Evolutionary conservation across 139 green algal genomes (phyloP).

Genomic region (Chlorella vulgaris): DNA sequence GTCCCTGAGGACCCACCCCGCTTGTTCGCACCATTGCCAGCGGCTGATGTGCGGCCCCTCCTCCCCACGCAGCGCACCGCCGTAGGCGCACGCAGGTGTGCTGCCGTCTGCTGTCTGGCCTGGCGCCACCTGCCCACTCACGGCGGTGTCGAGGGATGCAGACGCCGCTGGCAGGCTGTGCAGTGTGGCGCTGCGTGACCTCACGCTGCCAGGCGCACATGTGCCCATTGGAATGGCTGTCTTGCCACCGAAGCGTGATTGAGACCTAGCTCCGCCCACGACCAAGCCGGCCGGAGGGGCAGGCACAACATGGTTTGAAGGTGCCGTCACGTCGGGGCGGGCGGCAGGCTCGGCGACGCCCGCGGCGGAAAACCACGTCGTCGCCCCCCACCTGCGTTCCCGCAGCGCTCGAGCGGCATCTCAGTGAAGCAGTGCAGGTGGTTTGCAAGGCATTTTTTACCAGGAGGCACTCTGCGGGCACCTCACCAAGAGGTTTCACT

Average conservation of each 20-base stretch:
- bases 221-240: conserved; percentile 40
- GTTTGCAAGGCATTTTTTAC: no score
- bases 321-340: no score
- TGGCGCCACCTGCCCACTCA: not conserved
- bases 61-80: not conserved
- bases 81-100: not conserved
- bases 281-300: no score
- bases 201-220: no score
- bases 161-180: not conserved
- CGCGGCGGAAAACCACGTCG: conserved; percentile 7
- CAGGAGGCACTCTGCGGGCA: no score
- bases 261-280: conserved; percentile 31
- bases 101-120: conserved; percentile 4
- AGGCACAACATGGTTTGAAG: no score
- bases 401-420: not conserved
- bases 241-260: conserved; percentile 38
- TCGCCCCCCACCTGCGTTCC: not conserved
- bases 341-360: no score
- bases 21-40: conserved; percentile 3
- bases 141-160: not conserved
- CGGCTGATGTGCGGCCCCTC: not conserved
- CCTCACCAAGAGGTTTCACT: no score
- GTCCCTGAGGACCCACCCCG: not conserved
- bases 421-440: no score
- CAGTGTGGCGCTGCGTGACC: not conserved